Evolutionary conservation across 306 rosid species (phyloP).

Genomic region (Lotus japonicus): DNA sequence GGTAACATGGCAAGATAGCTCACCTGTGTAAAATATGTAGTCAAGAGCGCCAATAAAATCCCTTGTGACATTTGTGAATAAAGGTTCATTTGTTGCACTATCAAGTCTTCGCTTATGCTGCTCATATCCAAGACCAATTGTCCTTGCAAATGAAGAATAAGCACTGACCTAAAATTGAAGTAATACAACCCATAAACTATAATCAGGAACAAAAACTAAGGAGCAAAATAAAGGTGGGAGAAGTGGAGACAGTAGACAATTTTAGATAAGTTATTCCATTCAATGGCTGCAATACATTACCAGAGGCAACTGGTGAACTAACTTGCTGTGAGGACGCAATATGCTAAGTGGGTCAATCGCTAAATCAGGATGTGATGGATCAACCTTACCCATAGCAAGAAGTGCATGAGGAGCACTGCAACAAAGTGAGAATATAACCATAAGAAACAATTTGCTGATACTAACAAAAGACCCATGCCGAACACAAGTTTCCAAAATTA

Average conservation of each 20-base stretch:
- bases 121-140: constrained; percentile 64
- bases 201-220: not conserved
- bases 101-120: constrained; percentile 87
- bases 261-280: not conserved
- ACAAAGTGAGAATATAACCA: constrained; percentile 20
- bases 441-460: constrained; percentile 21
- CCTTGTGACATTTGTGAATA: constrained; percentile 88
- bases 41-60: constrained; percentile 97
- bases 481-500: not conserved
- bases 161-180: constrained; percentile 75
- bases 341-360: constrained; percentile 87
- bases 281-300: constrained; percentile 33
- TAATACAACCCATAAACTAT: constrained; percentile 1
- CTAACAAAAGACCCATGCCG: not conserved
- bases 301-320: constrained; percentile 92
- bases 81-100: constrained; percentile 75
- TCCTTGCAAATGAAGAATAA: constrained; percentile 81
- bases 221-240: not conserved
- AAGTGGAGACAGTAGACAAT: not conserved
- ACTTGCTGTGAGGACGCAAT: constrained; percentile 82
- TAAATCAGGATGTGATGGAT: constrained; percentile 78
- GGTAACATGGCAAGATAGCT: constrained; percentile 12
- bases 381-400: constrained; percentile 96
- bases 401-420: constrained; percentile 97
- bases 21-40: constrained; percentile 97